Conservation (phyloP, 352 stramenopile genomes). For the Phytophthora gonapodyides region DNA sequence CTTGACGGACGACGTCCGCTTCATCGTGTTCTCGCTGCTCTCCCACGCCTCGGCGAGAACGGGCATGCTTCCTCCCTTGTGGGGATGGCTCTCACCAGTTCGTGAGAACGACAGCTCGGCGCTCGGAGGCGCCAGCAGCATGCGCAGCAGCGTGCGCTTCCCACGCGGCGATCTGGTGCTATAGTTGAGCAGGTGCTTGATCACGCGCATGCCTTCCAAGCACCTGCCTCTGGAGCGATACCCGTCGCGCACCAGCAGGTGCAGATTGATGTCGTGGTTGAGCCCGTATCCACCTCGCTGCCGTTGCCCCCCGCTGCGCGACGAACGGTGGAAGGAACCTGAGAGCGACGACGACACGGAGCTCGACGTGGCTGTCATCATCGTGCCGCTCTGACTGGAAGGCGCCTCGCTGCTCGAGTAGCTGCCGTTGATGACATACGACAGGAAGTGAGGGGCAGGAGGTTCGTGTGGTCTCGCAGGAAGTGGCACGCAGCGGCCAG, state of each 20-base stretch:
- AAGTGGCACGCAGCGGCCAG: constrained; percentile 66
- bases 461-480: constrained; percentile 66
- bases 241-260: constrained; percentile 77
- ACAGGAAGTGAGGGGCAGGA: constrained; percentile 72
- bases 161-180: constrained; percentile 69
- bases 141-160: constrained; percentile 78
- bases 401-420: constrained; percentile 59
- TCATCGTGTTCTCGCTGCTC: constrained; percentile 26
- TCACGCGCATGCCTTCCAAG: constrained; percentile 75
- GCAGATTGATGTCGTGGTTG: constrained; percentile 84
- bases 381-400: constrained; percentile 65
- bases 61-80: constrained; percentile 29
- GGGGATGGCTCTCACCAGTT: constrained; percentile 12
- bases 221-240: constrained; percentile 82
- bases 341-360: constrained; percentile 70
- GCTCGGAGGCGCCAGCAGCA: constrained; percentile 56
- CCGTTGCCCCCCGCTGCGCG: constrained; percentile 56
- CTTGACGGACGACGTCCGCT: constrained; percentile 42
- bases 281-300: constrained; percentile 76
- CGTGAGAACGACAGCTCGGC: constrained; percentile 20
- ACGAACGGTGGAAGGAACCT: constrained; percentile 58
- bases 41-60: constrained; percentile 26
- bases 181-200: constrained; percentile 83
- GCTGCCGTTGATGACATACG: constrained; percentile 47
- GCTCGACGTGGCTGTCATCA: constrained; percentile 71